phyloP scores from a whole-genome alignment of 768 basidiomycete genomes.

The Mrakia blollopis region DNA sequence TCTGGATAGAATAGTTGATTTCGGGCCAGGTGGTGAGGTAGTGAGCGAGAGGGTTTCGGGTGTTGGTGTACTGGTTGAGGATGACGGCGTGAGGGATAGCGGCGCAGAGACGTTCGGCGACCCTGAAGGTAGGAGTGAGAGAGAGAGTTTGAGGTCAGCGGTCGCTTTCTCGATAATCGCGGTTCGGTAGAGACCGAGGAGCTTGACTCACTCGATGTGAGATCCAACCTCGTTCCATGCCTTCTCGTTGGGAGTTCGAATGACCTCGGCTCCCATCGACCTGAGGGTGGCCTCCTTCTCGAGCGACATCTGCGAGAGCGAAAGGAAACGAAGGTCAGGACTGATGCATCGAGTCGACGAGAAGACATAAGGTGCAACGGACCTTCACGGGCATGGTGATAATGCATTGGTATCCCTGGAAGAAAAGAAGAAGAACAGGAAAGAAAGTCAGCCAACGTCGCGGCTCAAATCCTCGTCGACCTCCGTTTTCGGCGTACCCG shows the following conservation, averaged over 20 bases:
- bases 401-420: conserved; percentile 43
- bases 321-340: conserved; percentile 45
- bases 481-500: conserved; percentile 45
- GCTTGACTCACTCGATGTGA: conserved; percentile 58
- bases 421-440: conserved; percentile 59
- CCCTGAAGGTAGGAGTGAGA: conserved; percentile 56
- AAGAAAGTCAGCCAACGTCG: background rate
- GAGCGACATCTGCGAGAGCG: conserved; percentile 94
- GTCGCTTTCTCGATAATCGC: conserved; percentile 44
- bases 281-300: conserved; percentile 92
- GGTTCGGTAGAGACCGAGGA: conserved; percentile 43
- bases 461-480: background rate
- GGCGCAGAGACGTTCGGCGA: conserved; percentile 69
- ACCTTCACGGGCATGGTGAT: conserved; percentile 41
- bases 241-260: conserved; percentile 86
- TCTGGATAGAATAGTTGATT: conserved; percentile 68
- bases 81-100: conserved; percentile 82
- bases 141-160: background rate
- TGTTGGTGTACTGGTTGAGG: conserved; percentile 70
- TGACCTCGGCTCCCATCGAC: conserved; percentile 86
- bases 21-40: conserved; percentile 86
- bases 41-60: conserved; percentile 83
- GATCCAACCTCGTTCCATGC: conserved; percentile 73
- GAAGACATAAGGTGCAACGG: background rate
- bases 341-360: background rate